These are phyloP conservation scores for Trichoderma harzianum DNA, from an alignment of 2,329 filamentous ascomycete genomes.

Conservation along the genomic window DNA sequence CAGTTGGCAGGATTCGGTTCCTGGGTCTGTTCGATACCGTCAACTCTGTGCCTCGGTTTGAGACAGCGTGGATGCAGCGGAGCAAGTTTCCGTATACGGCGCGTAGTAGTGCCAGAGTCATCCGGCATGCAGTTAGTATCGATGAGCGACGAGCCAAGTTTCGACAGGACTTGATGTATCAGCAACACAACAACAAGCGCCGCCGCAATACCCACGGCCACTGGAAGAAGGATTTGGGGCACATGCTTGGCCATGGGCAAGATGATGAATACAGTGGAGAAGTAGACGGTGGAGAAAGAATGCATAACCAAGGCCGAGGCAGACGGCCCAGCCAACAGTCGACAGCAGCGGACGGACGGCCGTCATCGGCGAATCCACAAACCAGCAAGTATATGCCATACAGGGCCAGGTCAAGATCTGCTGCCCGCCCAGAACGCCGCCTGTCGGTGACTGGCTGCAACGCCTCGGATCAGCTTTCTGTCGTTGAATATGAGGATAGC, in stretches of 20 bases:
- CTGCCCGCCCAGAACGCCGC: slow-evolving; percentile 28
- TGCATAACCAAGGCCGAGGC: not conserved
- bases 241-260: not conserved
- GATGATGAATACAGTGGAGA: not conserved
- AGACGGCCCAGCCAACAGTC: slow-evolving; percentile 18
- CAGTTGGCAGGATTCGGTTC: slow-evolving; percentile 70
- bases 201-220: slow-evolving; percentile 24
- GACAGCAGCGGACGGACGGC: slow-evolving; percentile 17
- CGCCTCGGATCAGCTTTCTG: slow-evolving; percentile 1
- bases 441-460: not conserved
- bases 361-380: slow-evolving; percentile 8
- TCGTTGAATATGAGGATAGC: slow-evolving; percentile 21
- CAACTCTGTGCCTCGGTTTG: slow-evolving; percentile 75
- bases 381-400: slow-evolving; percentile 37
- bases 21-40: slow-evolving; percentile 80
- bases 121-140: slow-evolving; percentile 67
- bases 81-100: slow-evolving; percentile 71
- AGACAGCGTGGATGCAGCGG: slow-evolving; percentile 72
- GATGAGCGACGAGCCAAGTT: slow-evolving; percentile 71
- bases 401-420: slow-evolving; percentile 38
- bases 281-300: not conserved
- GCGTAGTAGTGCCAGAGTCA: slow-evolving; percentile 55
- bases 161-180: slow-evolving; percentile 65
- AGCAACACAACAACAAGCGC: slow-evolving; percentile 31
- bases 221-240: slow-evolving; percentile 2